Conservation (phyloP, 1,284 basidiomycete genomes). For the Chalciporus sp. region DNA sequence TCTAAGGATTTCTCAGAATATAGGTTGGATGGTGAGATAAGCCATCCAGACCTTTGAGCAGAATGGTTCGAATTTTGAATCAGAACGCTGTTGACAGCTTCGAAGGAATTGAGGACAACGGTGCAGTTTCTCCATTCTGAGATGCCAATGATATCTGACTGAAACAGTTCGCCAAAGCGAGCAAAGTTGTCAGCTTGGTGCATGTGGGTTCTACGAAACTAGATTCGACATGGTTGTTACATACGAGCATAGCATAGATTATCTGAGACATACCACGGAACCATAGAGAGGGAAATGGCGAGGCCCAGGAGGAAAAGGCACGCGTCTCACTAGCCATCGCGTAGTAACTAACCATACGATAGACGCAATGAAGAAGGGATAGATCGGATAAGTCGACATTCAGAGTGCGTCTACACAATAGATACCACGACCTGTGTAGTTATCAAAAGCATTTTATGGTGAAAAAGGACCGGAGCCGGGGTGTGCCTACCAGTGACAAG, state of each 20-base stretch:
- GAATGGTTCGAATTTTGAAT: conserved; percentile 8
- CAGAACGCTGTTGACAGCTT: conserved; percentile 6
- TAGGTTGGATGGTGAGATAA: background rate
- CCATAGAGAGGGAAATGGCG: conserved; percentile 7
- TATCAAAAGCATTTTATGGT: background rate
- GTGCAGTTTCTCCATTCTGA: conserved; percentile 7
- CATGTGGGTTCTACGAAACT: conserved; percentile 9
- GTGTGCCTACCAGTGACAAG: background rate
- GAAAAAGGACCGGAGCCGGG: background rate
- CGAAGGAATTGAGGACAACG: conserved; percentile 10
- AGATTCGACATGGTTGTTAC: no score
- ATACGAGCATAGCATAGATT: no score
- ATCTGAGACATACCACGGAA: conserved; percentile 1
- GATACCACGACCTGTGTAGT: background rate
- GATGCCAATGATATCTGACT: conserved; percentile 9
- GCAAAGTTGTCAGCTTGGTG: conserved; percentile 9
- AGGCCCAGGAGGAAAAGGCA: conserved; percentile 11
- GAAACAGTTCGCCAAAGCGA: conserved; percentile 8
- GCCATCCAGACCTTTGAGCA: conserved; percentile 2
- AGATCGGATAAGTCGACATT: background rate
- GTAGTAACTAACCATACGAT: background rate
- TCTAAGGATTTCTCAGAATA: background rate
- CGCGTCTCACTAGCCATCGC: background rate
- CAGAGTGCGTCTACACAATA: background rate
- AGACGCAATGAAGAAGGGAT: background rate